Evolutionary conservation across 2,329 filamentous ascomycete genomes (phyloP), one percentile per base, ranked within the genome.

Genomic region (Metarhizium guizhouense): DNA sequence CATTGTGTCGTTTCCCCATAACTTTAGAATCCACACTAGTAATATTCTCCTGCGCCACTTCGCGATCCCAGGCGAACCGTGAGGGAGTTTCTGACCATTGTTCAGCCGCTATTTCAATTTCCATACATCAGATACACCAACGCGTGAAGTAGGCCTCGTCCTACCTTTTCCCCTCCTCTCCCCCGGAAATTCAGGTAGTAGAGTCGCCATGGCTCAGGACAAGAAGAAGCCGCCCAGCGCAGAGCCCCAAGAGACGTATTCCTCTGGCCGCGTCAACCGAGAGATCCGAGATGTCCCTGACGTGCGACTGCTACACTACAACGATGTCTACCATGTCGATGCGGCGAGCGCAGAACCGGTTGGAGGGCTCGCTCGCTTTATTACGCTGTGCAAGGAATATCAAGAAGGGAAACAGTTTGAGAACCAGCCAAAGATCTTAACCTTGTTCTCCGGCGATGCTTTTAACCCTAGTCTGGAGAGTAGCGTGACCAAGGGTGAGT

Each of bases 261-360:
- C 61, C 18, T 63, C 63, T 2, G 62, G 59, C 18, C 58, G 62
- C 11, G 52, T 51, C 29, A 47, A 32, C 38, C 54, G 25, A 52
- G 56, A 34, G 34, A 49, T 47, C 30, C 43, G 30, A 45, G 14
- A 56, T 16, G 57, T 55, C 14, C 88, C 90, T 48, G 87, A 90
- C 67, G 73, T 96, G 52, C 84, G 91, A n/a, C 72, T 96, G 55
- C 69, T 95, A 36, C 92, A 96, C 73, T 96, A 87, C 77, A 96
- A 96, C 71, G 91, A 96, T 72, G 91, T 96, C 58, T 96, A 96
- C 70, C 92, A 96, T 64, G 82, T 96, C 54, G 90, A 95, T 62
- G 67, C 72, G 2, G 77, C 78, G 2, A 91, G 88, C 30, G 83
- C 87, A 16, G 90, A 95, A 66, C 92, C 92, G 1, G 84, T 91